Percentiles rank a stretch among this genome's conserved stretches.
These are phyloP conservation scores for Umbelopsis sp. DNA, from an alignment of 371 early-diverging fungal species.

Conservation along the genomic window DNA sequence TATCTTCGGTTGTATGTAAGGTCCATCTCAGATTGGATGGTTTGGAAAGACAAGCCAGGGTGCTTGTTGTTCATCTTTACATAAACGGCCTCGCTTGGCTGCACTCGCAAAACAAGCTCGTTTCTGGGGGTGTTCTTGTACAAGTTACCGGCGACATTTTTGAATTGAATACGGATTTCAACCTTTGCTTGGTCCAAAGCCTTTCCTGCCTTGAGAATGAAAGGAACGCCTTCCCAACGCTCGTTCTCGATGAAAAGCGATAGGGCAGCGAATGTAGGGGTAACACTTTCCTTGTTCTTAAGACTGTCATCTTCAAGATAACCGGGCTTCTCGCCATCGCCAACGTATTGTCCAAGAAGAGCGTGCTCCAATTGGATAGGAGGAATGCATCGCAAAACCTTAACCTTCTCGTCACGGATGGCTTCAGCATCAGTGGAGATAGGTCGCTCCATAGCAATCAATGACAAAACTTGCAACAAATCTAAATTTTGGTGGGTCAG, in stretches of 20 bases:
- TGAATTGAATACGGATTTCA: constrained; percentile 90
- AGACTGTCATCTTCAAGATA: constrained; percentile 92
- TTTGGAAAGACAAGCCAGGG: constrained; percentile 73
- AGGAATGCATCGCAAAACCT: constrained; percentile 82
- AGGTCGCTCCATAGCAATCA: constrained; percentile 95
- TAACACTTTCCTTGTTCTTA: constrained; percentile 55
- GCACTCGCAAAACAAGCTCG: constrained; percentile 94
- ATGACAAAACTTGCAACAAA: constrained; percentile 87
- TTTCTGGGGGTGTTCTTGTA: constrained; percentile 80
- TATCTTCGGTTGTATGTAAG: constrained; percentile 87
- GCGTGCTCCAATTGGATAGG: constrained; percentile 79
- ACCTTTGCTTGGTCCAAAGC: constrained; percentile 86
- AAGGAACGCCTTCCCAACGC: constrained; percentile 92
- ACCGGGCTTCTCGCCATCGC: constrained; percentile 79
- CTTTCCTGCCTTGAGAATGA: constrained; percentile 90
- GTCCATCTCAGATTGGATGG: constrained; percentile 89
- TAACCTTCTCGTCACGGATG: constrained; percentile 92
- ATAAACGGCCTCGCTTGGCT: constrained; percentile 94
- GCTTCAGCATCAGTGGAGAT: constrained; percentile 85
- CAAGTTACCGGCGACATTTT: constrained; percentile 81
- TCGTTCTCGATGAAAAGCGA: constrained; percentile 84
- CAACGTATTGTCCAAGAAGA: constrained; percentile 89
- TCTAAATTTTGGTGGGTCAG: constrained; percentile 34
- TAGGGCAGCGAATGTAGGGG: constrained; percentile 88
- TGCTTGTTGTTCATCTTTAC: constrained; percentile 95